Evolutionary conservation across 352 stramenopile species (phyloP).

Genomic region (Aphanomyces cochlioides): DNA sequence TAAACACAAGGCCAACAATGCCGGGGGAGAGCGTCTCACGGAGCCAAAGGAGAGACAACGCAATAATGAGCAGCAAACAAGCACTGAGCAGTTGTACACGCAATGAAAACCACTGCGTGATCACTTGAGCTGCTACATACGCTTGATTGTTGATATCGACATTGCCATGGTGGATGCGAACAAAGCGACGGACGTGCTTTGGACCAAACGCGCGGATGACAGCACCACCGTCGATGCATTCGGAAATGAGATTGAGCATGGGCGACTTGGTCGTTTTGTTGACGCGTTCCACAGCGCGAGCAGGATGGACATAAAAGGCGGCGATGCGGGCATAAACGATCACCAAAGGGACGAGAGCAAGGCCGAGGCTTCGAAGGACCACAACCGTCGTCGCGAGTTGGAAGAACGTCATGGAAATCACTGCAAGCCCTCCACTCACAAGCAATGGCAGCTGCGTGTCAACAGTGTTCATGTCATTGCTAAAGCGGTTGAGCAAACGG

Average conservation of each 20-base stretch:
- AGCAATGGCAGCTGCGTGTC: conserved; percentile 79
- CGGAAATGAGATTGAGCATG: conserved; percentile 49
- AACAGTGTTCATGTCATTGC: conserved; percentile 89
- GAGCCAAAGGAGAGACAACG: conserved; percentile 44
- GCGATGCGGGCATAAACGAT: conserved; percentile 66
- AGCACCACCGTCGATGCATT: conserved; percentile 45
- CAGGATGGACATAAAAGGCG: conserved; percentile 56
- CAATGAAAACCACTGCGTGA: conserved; percentile 31
- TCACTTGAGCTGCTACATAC: conserved; percentile 22
- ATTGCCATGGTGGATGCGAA: conserved; percentile 38
- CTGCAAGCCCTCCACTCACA: conserved; percentile 55
- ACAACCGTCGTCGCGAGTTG: conserved; percentile 69
- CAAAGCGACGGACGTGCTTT: conserved; percentile 54
- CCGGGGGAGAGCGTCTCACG: conserved; percentile 55
- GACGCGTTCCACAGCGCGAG: conserved; percentile 48
- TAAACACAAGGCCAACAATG: conserved; percentile 80
- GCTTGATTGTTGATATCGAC: conserved; percentile 13
- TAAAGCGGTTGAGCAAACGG: conserved; percentile 88
- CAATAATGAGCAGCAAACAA: conserved; percentile 34
- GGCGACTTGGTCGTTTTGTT: conserved; percentile 46
- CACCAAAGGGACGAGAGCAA: conserved; percentile 64
- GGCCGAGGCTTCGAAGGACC: conserved; percentile 61
- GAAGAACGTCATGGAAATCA: conserved; percentile 67
- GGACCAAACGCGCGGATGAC: conserved; percentile 51
- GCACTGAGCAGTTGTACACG: conserved; percentile 45